Evolutionary conservation across 2,329 filamentous ascomycete species (phyloP).

Genomic region (Achaetomium macrosporum): DNA sequence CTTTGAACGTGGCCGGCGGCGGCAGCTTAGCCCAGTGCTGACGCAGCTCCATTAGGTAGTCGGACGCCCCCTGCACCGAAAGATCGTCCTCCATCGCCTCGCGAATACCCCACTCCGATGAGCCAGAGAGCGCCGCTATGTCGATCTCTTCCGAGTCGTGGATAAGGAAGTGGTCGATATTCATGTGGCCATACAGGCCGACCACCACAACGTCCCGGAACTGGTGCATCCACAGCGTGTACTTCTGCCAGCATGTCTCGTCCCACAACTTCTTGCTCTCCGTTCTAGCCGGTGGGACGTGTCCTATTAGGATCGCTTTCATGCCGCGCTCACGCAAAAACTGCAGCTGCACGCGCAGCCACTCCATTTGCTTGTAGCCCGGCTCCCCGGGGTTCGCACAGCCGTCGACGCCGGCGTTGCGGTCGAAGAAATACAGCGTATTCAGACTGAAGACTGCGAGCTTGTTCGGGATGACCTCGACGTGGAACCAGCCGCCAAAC

Average conservation of each 20-base stretch:
- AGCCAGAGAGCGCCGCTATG: constrained; percentile 39
- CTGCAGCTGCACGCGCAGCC: constrained; percentile 84
- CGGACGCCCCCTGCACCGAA: constrained; percentile 58
- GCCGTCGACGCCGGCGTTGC: constrained; percentile 89
- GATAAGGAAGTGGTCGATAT: constrained; percentile 93
- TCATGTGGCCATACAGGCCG: constrained; percentile 90
- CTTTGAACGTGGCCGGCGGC: constrained; percentile 33
- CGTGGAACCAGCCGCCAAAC: constrained; percentile 89
- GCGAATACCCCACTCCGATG: constrained; percentile 27
- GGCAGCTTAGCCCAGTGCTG: constrained; percentile 73
- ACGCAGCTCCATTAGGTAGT: constrained; percentile 75
- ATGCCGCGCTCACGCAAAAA: constrained; percentile 75
- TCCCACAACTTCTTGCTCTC: constrained; percentile 85
- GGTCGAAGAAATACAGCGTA: constrained; percentile 91
- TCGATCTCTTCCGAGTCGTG: constrained; percentile 77
- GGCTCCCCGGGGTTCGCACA: constrained; percentile 74
- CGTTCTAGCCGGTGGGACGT: constrained; percentile 86
- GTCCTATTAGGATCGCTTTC: constrained; percentile 91
- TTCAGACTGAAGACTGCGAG: constrained; percentile 92
- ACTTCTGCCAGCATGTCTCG: constrained; percentile 97
- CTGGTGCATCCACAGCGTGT: constrained; percentile 81
- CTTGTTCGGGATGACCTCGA: constrained; percentile 80
- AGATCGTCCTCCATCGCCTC: constrained; percentile 48
- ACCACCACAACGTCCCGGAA: constrained; percentile 84
- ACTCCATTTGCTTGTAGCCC: constrained; percentile 92